Evolutionary conservation across 768 basidiomycete genomes (phyloP).

Genomic region (Rhodotorula kratochvilovae): DNA sequence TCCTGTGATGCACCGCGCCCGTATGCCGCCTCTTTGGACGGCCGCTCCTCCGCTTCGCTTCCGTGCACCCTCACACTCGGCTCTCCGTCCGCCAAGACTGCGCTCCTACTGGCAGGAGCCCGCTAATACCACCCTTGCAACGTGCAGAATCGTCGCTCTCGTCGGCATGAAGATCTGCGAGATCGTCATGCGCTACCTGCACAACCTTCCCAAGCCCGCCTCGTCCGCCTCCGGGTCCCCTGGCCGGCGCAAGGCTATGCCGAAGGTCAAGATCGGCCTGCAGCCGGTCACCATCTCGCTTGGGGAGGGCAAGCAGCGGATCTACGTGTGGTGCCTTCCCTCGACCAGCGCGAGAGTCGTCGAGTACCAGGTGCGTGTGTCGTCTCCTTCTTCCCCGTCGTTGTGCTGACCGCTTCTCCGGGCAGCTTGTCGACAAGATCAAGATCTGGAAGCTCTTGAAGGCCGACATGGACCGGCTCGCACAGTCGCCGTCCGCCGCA

Average conservation of each 20-base stretch:
- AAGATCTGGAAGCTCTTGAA: constrained; percentile 15
- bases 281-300: constrained; percentile 9
- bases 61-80: too few species aligned
- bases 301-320: background rate
- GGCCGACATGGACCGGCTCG: constrained; percentile 3
- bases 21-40: too few species aligned
- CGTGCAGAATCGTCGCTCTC: constrained; percentile 13
- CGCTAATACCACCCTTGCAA: background rate
- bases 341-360: constrained; percentile 19
- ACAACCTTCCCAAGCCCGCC: background rate
- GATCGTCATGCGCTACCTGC: constrained; percentile 17
- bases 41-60: too few species aligned
- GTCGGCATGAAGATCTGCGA: constrained; percentile 38
- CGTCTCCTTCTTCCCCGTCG: background rate
- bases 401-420: background rate
- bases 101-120: too few species aligned
- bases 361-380: constrained; percentile 11
- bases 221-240: background rate
- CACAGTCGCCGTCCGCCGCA: background rate
- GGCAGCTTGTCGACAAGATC: constrained; percentile 23
- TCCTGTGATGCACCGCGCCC: too few species aligned
- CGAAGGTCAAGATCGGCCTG: constrained; percentile 27
- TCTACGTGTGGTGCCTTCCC: constrained; percentile 26
- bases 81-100: too few species aligned
- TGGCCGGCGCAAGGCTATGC: constrained; percentile 18